These are phyloP conservation scores for Candida ulmi DNA, from an alignment of 805 yeast genomes.

Conservation along the genomic window DNA sequence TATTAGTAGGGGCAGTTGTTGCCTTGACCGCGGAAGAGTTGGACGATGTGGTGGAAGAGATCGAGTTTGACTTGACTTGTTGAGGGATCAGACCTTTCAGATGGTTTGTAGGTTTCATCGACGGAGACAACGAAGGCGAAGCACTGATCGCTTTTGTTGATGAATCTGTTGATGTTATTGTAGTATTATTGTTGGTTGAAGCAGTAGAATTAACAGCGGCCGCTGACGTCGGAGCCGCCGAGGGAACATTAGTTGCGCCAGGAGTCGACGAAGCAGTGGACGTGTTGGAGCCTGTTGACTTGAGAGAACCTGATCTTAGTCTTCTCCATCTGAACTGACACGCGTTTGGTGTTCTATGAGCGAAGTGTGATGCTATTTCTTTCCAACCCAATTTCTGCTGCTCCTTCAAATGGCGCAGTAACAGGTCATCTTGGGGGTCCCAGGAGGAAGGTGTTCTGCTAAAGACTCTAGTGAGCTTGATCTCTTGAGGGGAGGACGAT, in stretches of 20 bases:
- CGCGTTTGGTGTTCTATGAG: slow-evolving; percentile 80
- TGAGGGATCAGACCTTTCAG: slow-evolving; percentile 1
- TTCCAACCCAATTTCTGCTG: slow-evolving; percentile 85
- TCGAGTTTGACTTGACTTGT: slow-evolving; percentile 1
- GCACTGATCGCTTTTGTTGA: neutral
- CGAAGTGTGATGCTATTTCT: slow-evolving; percentile 74
- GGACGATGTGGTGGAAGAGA: neutral
- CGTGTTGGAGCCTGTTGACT: slow-evolving; percentile 9
- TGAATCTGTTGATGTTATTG: no score
- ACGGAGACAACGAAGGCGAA: neutral
- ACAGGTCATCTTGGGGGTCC: slow-evolving; percentile 73
- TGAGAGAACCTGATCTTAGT: slow-evolving; percentile 39
- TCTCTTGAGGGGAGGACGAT: slow-evolving; percentile 20
- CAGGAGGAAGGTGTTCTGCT: slow-evolving; percentile 52
- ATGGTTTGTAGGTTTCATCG: neutral
- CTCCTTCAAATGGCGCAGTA: slow-evolving; percentile 73
- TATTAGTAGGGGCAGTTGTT: slow-evolving; percentile 2
- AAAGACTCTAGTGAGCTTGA: slow-evolving; percentile 21
- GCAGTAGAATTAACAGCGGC: neutral
- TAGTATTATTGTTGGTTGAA: no score
- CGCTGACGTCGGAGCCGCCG: neutral
- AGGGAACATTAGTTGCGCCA: neutral
- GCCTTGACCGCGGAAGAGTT: slow-evolving; percentile 4
- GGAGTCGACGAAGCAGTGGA: slow-evolving; percentile 1
- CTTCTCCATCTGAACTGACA: slow-evolving; percentile 90